A percentile compares a stretch with the other conserved stretches of the same genome.
Conservation (phyloP, 2,329 filamentous ascomycete genomes). For the Penicillium palitans region DNA sequence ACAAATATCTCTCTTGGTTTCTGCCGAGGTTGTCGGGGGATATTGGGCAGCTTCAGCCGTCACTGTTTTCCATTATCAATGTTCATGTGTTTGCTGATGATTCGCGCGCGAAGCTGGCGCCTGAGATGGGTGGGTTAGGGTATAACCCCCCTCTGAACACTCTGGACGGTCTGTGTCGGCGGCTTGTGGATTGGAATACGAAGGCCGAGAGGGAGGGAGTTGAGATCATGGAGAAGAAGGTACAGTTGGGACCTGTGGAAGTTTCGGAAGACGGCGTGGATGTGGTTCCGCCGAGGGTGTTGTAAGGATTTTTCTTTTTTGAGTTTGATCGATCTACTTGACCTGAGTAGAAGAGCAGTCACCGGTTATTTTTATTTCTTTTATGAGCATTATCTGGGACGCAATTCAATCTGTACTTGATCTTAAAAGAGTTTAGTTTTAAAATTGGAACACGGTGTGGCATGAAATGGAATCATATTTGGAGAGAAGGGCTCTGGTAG, state of each 20-base stretch:
- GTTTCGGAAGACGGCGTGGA: constrained; percentile 19
- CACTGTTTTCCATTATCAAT: constrained; percentile 34
- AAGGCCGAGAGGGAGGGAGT: constrained; percentile 18
- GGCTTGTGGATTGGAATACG: constrained; percentile 37
- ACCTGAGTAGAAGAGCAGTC: neutral
- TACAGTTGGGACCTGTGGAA: constrained; percentile 11
- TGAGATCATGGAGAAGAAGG: constrained; percentile 12
- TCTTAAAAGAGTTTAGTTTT: neutral
- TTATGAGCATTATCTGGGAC: neutral
- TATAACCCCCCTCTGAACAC: constrained; percentile 35
- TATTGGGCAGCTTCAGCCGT: constrained; percentile 34
- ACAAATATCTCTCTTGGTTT: constrained; percentile 26
- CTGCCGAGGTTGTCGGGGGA: constrained; percentile 29
- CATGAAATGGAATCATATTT: neutral
- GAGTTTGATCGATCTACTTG: neutral
- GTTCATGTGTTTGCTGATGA: constrained; percentile 34
- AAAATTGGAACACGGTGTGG: neutral
- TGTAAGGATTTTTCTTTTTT: constrained; percentile 2
- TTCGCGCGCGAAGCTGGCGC: constrained; percentile 26
- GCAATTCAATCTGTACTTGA: neutral
- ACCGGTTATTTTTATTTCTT: too few species aligned
- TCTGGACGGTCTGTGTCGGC: constrained; percentile 36
- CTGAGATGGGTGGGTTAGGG: constrained; percentile 34
- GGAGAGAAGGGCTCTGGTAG: neutral
- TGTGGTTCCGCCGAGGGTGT: constrained; percentile 20